A percentile compares a stretch with the other conserved stretches of the same genome.
These are phyloP conservation scores for Heliamphora exappendiculata DNA, from an alignment of 148 eudicot genomes.

Conservation along the genomic window DNA sequence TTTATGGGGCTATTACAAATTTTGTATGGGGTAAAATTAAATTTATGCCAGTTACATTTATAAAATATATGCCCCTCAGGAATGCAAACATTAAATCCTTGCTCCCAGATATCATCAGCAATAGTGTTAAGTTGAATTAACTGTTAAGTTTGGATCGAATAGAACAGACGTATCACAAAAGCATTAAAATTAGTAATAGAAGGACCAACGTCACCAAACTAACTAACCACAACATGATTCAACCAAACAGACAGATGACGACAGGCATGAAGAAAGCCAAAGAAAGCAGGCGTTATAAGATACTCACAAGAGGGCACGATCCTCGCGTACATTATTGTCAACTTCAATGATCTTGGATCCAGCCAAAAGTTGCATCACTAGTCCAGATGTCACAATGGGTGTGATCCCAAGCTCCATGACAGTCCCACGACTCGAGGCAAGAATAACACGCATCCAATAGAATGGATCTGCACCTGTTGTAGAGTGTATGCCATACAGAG, in stretches of 20 bases:
- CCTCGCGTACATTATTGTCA: conserved; percentile 84
- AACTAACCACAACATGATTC: neutral
- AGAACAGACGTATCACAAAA: too few species aligned
- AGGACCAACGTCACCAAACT: neutral
- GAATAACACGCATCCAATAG: conserved; percentile 93
- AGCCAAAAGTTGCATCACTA: conserved; percentile 86
- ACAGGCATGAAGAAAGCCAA: too few species aligned
- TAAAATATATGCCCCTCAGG: too few species aligned
- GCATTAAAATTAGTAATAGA: too few species aligned
- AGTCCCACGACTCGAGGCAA: conserved; percentile 83
- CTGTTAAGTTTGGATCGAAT: too few species aligned
- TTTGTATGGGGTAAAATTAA: too few species aligned
- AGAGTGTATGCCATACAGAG: conserved; percentile 81
- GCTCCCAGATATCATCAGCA: too few species aligned
- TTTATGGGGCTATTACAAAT: too few species aligned
- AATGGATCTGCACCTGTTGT: conserved; percentile 78
- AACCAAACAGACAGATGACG: too few species aligned
- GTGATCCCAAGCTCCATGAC: conserved; percentile 94
- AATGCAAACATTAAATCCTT: too few species aligned
- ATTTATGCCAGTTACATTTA: too few species aligned
- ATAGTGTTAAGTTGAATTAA: too few species aligned
- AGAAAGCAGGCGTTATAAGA: neutral
- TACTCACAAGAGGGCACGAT: conserved; percentile 78
- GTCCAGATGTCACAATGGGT: conserved; percentile 82
- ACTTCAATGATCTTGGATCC: conserved; percentile 89